Evolutionary conservation across 805 yeast species (phyloP).

Genomic region (Limtongozyma cylindracea): DNA sequence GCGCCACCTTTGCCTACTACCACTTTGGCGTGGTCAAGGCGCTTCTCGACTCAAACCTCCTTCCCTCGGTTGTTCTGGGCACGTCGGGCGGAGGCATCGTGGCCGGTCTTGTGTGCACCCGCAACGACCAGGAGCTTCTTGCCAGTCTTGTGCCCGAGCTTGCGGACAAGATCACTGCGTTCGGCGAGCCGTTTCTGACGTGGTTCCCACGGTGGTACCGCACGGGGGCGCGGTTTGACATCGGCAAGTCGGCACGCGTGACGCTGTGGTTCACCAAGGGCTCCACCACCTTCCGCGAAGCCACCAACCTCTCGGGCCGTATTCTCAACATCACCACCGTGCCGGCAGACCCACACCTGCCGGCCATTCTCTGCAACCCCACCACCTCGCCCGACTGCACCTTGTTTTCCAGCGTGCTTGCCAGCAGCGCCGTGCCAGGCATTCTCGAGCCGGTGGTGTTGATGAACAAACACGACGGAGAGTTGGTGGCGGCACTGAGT

Average conservation of each 20-base stretch:
- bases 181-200: constrained; percentile 31
- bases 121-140: constrained; percentile 41
- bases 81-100: constrained; percentile 66
- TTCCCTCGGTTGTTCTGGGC: constrained; percentile 51
- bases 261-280: constrained; percentile 49
- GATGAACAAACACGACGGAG: constrained; percentile 28
- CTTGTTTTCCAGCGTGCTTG: constrained; percentile 57
- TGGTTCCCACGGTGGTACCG: constrained; percentile 42
- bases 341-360: constrained; percentile 64
- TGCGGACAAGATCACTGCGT: constrained; percentile 40
- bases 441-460: constrained; percentile 56
- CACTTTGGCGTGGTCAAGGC: constrained; percentile 63
- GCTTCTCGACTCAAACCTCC: constrained; percentile 32
- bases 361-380: constrained; percentile 53
- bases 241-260: constrained; percentile 50
- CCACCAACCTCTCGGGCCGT: constrained; percentile 42
- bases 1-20: constrained; percentile 55
- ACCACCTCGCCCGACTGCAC: constrained; percentile 61
- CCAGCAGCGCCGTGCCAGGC: constrained; percentile 70
- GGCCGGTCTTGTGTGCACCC: constrained; percentile 45
- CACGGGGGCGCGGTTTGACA: constrained; percentile 62
- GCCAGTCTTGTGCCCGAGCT: constrained; percentile 31
- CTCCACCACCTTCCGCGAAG: constrained; percentile 46
- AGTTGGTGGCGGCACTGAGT: constrained; percentile 33
- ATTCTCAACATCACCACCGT: constrained; percentile 52